These are phyloP conservation scores for Tricholomella constricta DNA, from an alignment of 768 basidiomycete species.

Conservation along the genomic window DNA sequence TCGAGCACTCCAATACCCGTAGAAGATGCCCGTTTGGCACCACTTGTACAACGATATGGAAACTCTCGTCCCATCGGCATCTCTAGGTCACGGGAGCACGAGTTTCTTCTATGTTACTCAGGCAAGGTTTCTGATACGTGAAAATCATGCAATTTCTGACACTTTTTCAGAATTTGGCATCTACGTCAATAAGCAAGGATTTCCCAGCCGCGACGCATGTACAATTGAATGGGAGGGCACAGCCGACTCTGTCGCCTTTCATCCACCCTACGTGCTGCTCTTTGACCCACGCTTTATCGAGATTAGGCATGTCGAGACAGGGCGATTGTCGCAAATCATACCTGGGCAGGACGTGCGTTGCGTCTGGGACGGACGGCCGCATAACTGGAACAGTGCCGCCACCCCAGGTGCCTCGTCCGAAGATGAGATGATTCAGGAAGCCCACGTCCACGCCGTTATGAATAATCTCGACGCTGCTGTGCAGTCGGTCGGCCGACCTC, in stretches of 20 bases:
- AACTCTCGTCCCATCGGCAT: constrained; percentile 84
- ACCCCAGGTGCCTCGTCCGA: constrained; percentile 48
- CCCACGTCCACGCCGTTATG: constrained; percentile 86
- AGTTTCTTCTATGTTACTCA: constrained; percentile 88
- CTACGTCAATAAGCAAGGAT: constrained; percentile 91
- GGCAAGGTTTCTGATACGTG: constrained; percentile 45
- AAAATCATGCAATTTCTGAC: constrained; percentile 6
- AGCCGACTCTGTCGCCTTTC: constrained; percentile 86
- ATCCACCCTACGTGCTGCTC: constrained; percentile 84
- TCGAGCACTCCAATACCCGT: constrained; percentile 89
- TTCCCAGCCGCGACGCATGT: constrained; percentile 67
- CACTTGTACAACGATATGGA: constrained; percentile 79
- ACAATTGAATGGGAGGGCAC: constrained; percentile 95
- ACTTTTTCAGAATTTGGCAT: constrained; percentile 77
- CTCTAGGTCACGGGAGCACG: constrained; percentile 84
- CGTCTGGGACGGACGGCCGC: constrained; percentile 83
- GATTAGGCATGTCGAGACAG: constrained; percentile 80
- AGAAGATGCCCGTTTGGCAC: constrained; percentile 59
- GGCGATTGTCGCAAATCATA: constrained; percentile 80
- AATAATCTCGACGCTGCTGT: constrained; percentile 51
- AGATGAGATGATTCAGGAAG: constrained; percentile 72
- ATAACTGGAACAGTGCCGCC: constrained; percentile 58
- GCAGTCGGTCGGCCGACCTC: constrained; percentile 38
- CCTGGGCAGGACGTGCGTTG: constrained; percentile 80
- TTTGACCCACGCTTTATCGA: constrained; percentile 92